Evolutionary conservation across 768 basidiomycete species (phyloP), one percentile per base, ranked within the genome.

Genomic region (Hysterangium stoloniferum): DNA sequence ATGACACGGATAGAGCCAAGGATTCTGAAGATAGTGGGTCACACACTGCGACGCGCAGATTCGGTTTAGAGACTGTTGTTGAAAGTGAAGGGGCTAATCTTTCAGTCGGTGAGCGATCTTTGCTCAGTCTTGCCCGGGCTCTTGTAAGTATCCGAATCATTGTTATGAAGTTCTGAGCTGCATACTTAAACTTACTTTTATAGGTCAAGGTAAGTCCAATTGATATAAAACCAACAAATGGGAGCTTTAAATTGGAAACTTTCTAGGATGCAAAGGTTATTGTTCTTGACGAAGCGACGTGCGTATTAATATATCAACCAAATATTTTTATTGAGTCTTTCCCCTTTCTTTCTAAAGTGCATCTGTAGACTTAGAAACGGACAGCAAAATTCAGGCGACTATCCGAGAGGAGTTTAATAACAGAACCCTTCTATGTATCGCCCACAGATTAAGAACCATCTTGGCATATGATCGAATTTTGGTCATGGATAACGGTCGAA

Each of bases 401-500:
- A 72, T 75, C 52, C 57, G 68, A 12, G 57, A 46, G 12, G 71
- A 73, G 54, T 74, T 81, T 65, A 62, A 61, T 6, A 66, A 75
- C 59, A 73, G 74, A 58, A 80, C 79, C 0, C 55, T 78, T 19
- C 61, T 79, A 24, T 75, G 71, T 57, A 78, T 78, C 49, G 74
- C 74, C 12, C 64, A 42, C 58, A 72, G 78, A n/a, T 62, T 79
- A 24, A 64, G 72, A 45, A 81, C 78, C 1, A 76, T 79, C 55
- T 60, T 74, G 52, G 64, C 65, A 11, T 86, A 86, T 57, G 84
- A 90, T 61, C 68, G 79, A 20, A 80, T 87, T 40, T 67, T 84
- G 34, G 84, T 87, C 6, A 72, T 87, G 57, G 78, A 82, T 52
- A 71, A 74, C 19, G 84, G 86, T 1, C 66, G 65, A 6, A 77